Evolutionary conservation across 2,329 filamentous ascomycete genomes (phyloP).

Genomic region (Cordyceps militaris): DNA sequence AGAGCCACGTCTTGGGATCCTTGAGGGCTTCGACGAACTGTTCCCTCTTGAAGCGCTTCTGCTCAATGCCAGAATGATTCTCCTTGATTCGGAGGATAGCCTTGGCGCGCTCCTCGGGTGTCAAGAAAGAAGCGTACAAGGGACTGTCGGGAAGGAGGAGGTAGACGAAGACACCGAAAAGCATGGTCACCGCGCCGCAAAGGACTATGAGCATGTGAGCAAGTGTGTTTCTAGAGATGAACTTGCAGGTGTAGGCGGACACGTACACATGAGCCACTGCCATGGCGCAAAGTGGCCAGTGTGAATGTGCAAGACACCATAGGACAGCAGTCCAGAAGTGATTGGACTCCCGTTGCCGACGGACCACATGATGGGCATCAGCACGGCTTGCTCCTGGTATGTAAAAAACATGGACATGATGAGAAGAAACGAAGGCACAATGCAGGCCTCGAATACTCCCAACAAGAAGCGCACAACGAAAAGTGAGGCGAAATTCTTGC

Average conservation of each 20-base stretch:
- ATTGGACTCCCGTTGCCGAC: constrained; percentile 28
- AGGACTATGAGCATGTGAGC: constrained; percentile 13
- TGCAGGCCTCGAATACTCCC: constrained; percentile 22
- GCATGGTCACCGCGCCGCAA: constrained; percentile 15
- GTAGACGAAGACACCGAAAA: constrained; percentile 16
- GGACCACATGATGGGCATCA: constrained; percentile 34
- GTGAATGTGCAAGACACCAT: constrained; percentile 26
- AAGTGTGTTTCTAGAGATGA: neutral
- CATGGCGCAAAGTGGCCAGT: constrained; percentile 29
- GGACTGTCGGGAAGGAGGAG: constrained; percentile 13
- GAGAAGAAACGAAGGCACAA: constrained; percentile 19
- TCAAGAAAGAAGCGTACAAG: constrained; percentile 19
- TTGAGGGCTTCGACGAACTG: constrained; percentile 25
- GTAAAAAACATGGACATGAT: constrained; percentile 30
- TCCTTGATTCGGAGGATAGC: constrained; percentile 25
- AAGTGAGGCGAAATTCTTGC: constrained; percentile 20
- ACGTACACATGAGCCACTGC: constrained; percentile 32
- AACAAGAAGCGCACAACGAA: constrained; percentile 25
- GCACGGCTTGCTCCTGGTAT: constrained; percentile 27
- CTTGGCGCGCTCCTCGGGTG: constrained; percentile 20
- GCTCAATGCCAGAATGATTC: constrained; percentile 27
- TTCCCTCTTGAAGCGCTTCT: constrained; percentile 27
- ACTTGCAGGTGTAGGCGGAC: neutral
- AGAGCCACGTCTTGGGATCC: constrained; percentile 26
- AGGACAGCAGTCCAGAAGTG: constrained; percentile 25